These are phyloP conservation scores for Spathaspora hagerdaliae DNA, from an alignment of 805 yeast species.

Conservation along the genomic window DNA sequence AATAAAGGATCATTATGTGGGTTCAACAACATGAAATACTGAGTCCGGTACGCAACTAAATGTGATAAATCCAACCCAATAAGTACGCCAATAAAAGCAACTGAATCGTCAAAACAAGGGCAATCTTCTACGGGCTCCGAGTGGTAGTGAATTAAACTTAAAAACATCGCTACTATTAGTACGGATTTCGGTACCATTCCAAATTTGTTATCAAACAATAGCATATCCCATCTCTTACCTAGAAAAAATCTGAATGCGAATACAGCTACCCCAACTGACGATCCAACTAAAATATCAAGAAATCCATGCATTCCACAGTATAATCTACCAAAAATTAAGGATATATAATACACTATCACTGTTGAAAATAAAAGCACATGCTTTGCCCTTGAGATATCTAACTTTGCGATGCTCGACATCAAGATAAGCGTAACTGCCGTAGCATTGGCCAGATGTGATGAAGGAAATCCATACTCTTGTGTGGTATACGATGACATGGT, in stretches of 20 bases:
- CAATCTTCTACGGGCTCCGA: conserved; percentile 88
- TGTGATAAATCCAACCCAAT: conserved; percentile 68
- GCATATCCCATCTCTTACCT: conserved; percentile 44
- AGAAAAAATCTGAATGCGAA: conserved; percentile 43
- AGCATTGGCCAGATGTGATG: conserved; percentile 93
- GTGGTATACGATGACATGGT: conserved; percentile 90
- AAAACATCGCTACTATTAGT: conserved; percentile 37
- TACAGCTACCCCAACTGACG: conserved; percentile 54
- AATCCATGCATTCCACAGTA: conserved; percentile 99
- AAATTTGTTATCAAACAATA: conserved; percentile 26
- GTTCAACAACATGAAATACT: conserved; percentile 18
- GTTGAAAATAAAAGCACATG: conserved; percentile 13
- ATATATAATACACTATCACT: conserved; percentile 48
- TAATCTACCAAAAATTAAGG: conserved; percentile 74
- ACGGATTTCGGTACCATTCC: conserved; percentile 26
- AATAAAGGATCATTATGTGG: conserved; percentile 25
- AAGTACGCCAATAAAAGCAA: conserved; percentile 87
- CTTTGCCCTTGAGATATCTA: not conserved
- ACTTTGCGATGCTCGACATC: conserved; percentile 8
- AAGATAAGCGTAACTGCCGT: conserved; percentile 66
- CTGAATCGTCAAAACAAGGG: conserved; percentile 94
- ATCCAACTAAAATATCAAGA: conserved; percentile 68
- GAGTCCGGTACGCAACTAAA: conserved; percentile 41
- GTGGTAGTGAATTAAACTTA: conserved; percentile 60
- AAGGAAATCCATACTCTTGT: conserved; percentile 92